A percentile compares a stretch with the other conserved stretches of the same genome.
Evolutionary conservation across 176 grass and related monocot species (phyloP).

Genomic region (Metroxylon sagu): DNA sequence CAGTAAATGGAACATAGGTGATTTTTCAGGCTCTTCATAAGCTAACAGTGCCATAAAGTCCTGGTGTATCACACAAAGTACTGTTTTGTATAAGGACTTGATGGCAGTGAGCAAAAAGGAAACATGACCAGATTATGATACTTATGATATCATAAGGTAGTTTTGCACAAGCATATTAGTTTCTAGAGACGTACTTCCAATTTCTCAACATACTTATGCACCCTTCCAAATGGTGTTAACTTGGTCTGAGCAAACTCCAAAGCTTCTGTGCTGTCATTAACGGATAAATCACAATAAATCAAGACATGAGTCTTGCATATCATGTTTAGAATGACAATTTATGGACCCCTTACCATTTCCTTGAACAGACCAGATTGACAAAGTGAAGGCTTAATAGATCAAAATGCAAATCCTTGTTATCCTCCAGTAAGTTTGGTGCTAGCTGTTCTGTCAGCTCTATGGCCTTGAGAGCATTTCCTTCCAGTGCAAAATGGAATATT

Average conservation of each 20-base stretch:
- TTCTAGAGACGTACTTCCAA: slow-evolving; percentile 59
- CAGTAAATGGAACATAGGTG: slow-evolving; percentile 95
- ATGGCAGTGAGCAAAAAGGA: background rate
- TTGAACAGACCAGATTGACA: slow-evolving; percentile 60
- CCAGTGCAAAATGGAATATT: slow-evolving; percentile 65
- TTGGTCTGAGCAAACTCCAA: too few species aligned
- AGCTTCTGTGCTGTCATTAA: slow-evolving; percentile 67
- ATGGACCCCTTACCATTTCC: slow-evolving; percentile 52
- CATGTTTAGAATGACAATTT: background rate
- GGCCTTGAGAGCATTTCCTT: slow-evolving; percentile 77
- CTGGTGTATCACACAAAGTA: slow-evolving; percentile 21
- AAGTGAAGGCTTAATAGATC: slow-evolving; percentile 95
- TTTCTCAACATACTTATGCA: slow-evolving; percentile 76
- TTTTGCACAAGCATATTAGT: background rate
- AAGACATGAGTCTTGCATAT: too few species aligned
- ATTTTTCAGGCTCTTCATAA: slow-evolving; percentile 92
- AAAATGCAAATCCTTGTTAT: slow-evolving; percentile 86
- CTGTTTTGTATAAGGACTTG: slow-evolving; percentile 10
- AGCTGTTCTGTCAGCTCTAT: slow-evolving; percentile 88
- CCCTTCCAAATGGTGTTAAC: slow-evolving; percentile 55
- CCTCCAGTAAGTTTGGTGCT: slow-evolving; percentile 65
- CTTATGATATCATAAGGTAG: too few species aligned
- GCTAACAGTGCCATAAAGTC: slow-evolving; percentile 87
- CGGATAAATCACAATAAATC: too few species aligned
- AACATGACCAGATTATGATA: too few species aligned